Conservation (phyloP, 345 rosid genomes). For the Pugionium cornutum region DNA sequence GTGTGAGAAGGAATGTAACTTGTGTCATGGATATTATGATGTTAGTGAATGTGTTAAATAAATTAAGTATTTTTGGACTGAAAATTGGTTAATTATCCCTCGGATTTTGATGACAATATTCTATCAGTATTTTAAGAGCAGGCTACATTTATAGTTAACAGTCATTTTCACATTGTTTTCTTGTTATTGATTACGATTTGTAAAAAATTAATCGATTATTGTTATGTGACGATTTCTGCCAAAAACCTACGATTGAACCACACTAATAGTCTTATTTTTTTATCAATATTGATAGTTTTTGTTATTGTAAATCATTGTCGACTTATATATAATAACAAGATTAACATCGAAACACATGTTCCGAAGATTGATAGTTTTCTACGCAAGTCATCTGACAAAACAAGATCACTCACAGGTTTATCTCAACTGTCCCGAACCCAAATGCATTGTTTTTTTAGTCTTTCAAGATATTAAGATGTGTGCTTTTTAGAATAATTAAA, state of each 20-base stretch:
- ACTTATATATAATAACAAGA: background rate
- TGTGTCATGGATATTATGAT: conserved; percentile 23
- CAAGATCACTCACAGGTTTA: background rate
- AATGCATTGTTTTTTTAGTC: background rate
- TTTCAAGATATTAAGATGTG: background rate
- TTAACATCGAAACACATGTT: background rate
- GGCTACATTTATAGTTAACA: background rate
- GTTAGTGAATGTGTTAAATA: conserved; percentile 26
- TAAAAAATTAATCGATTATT: background rate
- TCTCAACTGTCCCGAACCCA: background rate
- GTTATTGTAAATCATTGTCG: background rate
- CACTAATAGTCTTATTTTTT: background rate
- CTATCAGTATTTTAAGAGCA: background rate
- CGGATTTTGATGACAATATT: conserved; percentile 15
- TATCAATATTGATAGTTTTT: background rate
- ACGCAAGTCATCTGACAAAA: background rate
- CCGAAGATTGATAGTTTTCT: background rate
- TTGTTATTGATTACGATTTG: background rate
- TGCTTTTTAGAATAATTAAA: background rate
- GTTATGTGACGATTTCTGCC: background rate
- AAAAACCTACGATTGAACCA: conserved; percentile 4
- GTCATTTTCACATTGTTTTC: background rate
- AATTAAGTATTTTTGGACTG: background rate
- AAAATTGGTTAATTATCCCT: conserved; percentile 21
- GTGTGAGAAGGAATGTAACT: conserved; percentile 34